A percentile compares a stretch with the other conserved stretches of the same genome.
Evolutionary conservation across 768 basidiomycete species (phyloP).

Genomic region (Phlebiopsis flavidoalba): DNA sequence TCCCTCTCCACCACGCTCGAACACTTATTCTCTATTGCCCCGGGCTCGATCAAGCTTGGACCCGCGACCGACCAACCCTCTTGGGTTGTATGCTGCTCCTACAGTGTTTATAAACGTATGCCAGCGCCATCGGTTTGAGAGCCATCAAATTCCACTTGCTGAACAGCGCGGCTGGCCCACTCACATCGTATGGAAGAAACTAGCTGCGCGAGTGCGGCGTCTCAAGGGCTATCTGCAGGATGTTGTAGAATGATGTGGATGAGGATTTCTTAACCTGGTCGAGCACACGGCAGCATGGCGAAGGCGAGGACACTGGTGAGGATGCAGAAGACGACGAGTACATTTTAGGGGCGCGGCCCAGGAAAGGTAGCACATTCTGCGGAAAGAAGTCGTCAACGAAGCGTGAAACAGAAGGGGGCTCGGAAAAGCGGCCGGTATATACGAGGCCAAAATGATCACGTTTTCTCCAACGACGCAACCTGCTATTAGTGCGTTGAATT

Average conservation of each 20-base stretch:
- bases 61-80: slow-evolving; percentile 62
- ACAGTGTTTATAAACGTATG: slow-evolving; percentile 62
- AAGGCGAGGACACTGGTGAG: slow-evolving; percentile 21
- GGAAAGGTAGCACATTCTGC: slow-evolving; percentile 55
- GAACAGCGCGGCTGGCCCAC: slow-evolving; percentile 73
- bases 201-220: slow-evolving; percentile 47
- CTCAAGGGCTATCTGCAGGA: slow-evolving; percentile 43
- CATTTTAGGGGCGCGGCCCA: slow-evolving; percentile 18
- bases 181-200: slow-evolving; percentile 54
- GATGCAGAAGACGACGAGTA: slow-evolving; percentile 16
- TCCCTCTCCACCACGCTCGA: slow-evolving; percentile 55
- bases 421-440: slow-evolving; percentile 61
- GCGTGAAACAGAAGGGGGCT: slow-evolving; percentile 60
- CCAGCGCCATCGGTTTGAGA: slow-evolving; percentile 77
- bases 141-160: slow-evolving; percentile 66
- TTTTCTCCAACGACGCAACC: slow-evolving; percentile 82
- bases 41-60: slow-evolving; percentile 51
- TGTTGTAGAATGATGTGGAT: slow-evolving; percentile 46
- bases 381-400: slow-evolving; percentile 60
- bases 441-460: slow-evolving; percentile 68
- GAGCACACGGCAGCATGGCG: slow-evolving; percentile 9
- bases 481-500: slow-evolving; percentile 72
- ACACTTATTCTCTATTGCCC: slow-evolving; percentile 47
- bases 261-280: slow-evolving; percentile 21
- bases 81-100: slow-evolving; percentile 51